Percentiles rank a stretch among this genome's conserved stretches.
Evolutionary conservation across 179 eudicot genomes (phyloP).

Genomic region (Sideroxylon spinosum): DNA sequence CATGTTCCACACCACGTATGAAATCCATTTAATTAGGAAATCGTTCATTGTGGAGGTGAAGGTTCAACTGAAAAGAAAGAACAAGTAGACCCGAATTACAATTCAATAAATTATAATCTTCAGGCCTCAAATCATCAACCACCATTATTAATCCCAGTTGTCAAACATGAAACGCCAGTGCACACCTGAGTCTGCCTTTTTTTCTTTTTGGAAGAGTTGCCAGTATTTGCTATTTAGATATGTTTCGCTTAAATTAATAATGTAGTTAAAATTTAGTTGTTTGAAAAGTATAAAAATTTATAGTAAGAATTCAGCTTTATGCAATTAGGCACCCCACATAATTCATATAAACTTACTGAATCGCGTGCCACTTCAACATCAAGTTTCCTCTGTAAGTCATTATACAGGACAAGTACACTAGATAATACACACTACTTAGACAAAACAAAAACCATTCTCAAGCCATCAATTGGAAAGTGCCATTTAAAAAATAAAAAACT

Average conservation of each 20-base stretch:
- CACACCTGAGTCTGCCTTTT: conserved; percentile 6
- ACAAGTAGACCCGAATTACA: not conserved
- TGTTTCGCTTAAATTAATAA: not conserved
- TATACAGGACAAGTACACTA: not conserved
- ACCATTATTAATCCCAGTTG: not conserved
- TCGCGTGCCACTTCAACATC: not conserved
- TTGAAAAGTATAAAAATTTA: not conserved
- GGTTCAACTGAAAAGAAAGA: not conserved
- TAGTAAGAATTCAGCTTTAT: not conserved
- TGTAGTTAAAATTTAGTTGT: not conserved
- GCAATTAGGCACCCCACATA: not conserved
- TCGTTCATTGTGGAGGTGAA: not conserved
- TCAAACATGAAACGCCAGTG: not conserved
- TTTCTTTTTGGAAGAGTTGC: not conserved
- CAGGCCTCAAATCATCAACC: not conserved
- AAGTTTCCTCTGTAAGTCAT: not conserved
- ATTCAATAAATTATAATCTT: not conserved
- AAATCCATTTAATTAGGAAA: not conserved
- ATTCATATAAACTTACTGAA: not conserved
- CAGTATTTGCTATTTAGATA: not conserved
- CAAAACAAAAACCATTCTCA: not conserved
- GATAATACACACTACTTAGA: not conserved
- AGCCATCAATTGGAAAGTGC: not conserved
- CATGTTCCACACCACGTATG: not conserved
- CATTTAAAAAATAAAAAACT: conserved; percentile 10